phyloP scores from a whole-genome alignment of 2,329 filamentous ascomycete genomes.

The Didymella pomorum region DNA sequence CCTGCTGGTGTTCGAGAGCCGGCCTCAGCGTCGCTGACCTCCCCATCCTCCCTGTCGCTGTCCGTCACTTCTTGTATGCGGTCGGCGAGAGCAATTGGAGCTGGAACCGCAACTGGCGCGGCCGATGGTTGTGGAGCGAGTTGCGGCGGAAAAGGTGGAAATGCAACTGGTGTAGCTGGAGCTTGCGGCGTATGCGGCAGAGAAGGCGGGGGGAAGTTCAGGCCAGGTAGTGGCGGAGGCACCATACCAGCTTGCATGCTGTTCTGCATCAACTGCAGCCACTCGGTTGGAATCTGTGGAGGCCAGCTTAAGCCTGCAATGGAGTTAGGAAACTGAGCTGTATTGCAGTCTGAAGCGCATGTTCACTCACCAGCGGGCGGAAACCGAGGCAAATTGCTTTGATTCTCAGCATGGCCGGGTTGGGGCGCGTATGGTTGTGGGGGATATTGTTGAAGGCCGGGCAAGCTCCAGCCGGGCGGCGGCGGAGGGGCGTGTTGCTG shows the following conservation, averaged over 20 bases:
- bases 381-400: conserved; percentile 14
- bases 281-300: conserved; percentile 43
- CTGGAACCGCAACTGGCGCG: conserved; percentile 3
- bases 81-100: conserved; percentile 24
- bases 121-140: conserved; percentile 21
- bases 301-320: conserved; percentile 23
- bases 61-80: conserved; percentile 46
- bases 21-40: conserved; percentile 69
- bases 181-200: conserved; percentile 33
- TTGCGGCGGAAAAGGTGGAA: conserved; percentile 23
- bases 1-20: conserved; percentile 22
- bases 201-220: conserved; percentile 30
- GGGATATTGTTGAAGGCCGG: conserved; percentile 13
- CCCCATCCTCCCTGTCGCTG: conserved; percentile 73
- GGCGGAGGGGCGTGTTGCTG: conserved; percentile 14
- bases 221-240: conserved; percentile 33
- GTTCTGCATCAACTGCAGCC: conserved; percentile 40
- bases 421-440: conserved; percentile 19
- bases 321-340: background rate
- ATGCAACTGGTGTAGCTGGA: conserved; percentile 26
- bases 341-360: background rate
- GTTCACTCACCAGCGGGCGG: conserved; percentile 11
- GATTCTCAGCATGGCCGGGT: conserved; percentile 16
- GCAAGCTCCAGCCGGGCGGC: conserved; percentile 19
- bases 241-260: conserved; percentile 26